A percentile compares a stretch with the other conserved stretches of the same genome.
Conservation (phyloP, 192 early-diverging fungal genomes). For the Endogone sp. region DNA sequence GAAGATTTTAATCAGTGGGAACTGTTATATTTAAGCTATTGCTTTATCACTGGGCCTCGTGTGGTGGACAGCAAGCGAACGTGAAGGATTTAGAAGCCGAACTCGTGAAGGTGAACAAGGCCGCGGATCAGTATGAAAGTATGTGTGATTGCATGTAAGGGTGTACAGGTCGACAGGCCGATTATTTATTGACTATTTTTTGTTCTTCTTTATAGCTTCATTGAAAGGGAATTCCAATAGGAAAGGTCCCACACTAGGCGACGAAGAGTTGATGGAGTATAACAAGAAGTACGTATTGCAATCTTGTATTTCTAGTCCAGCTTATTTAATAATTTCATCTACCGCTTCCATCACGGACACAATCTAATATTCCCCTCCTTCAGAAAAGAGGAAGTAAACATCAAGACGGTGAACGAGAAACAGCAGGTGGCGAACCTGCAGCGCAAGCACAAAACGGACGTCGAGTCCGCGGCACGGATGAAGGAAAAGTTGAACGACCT, state of each 20-base stretch:
- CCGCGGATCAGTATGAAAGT: conserved; percentile 46
- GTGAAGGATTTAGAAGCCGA: conserved; percentile 53
- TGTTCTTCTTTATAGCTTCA: conserved; percentile 7
- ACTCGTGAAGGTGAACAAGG: conserved; percentile 43
- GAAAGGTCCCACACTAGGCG: conserved; percentile 18
- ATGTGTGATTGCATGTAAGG: conserved; percentile 18
- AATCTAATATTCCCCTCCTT: background rate
- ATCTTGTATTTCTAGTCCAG: background rate
- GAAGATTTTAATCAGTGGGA: conserved; percentile 15
- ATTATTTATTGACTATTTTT: background rate
- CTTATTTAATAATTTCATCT: background rate
- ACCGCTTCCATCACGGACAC: background rate
- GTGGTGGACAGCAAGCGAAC: background rate
- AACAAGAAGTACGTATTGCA: conserved; percentile 17
- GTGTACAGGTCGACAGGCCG: background rate
- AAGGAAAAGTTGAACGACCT: conserved; percentile 51
- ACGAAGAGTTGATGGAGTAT: conserved; percentile 27
- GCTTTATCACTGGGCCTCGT: no score
- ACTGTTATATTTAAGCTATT: conserved; percentile 17
- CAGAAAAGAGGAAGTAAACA: conserved; percentile 71
- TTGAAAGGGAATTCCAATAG: conserved; percentile 4
- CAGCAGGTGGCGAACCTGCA: conserved; percentile 64
- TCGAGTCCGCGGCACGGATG: conserved; percentile 57
- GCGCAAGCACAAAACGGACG: conserved; percentile 58
- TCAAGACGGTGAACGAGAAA: conserved; percentile 62